Percentiles rank a stretch among this genome's conserved stretches.
Evolutionary conservation across 2,329 filamentous ascomycete genomes (phyloP).

Genomic region (Pseudopyrenochaeta lycopersici): DNA sequence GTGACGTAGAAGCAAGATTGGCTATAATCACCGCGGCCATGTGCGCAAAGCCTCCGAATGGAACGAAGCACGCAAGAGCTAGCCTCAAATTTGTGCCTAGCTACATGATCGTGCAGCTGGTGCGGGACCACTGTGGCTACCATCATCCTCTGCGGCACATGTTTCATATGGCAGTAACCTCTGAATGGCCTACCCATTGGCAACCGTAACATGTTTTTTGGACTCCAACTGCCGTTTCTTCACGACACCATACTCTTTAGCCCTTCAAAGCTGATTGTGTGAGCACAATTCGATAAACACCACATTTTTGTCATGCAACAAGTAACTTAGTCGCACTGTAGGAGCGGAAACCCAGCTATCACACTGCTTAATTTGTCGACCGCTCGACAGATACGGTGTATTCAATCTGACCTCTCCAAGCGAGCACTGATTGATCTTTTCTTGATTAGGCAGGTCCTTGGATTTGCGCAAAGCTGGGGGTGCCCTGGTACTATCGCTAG

Average conservation of each 20-base stretch:
- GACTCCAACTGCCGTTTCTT: too few relatives aligned
- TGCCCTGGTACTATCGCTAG: background rate
- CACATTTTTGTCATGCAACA: too few relatives aligned
- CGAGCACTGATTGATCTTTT: background rate
- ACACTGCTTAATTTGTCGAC: background rate
- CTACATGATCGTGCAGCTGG: slow-evolving; percentile 17
- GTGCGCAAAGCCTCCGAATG: background rate
- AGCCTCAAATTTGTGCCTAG: slow-evolving; percentile 1
- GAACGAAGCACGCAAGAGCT: background rate
- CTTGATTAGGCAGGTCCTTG: background rate
- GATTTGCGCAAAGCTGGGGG: too few relatives aligned
- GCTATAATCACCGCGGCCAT: background rate
- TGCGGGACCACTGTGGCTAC: background rate
- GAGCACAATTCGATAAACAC: too few relatives aligned
- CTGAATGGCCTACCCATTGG: background rate
- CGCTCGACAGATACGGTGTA: background rate
- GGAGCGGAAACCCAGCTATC: background rate
- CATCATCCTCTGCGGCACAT: background rate
- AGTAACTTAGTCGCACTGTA: background rate
- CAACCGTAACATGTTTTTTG: too few relatives aligned
- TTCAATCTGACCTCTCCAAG: background rate
- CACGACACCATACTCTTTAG: too few relatives aligned
- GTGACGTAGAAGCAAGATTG: slow-evolving; percentile 5
- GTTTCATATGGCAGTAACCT: background rate
- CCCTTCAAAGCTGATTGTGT: too few relatives aligned